A percentile compares a stretch with the other conserved stretches of the same genome.
Evolutionary conservation across 1,139 yeast genomes (phyloP).

Genomic region (Saccharomyces hybrid): DNA sequence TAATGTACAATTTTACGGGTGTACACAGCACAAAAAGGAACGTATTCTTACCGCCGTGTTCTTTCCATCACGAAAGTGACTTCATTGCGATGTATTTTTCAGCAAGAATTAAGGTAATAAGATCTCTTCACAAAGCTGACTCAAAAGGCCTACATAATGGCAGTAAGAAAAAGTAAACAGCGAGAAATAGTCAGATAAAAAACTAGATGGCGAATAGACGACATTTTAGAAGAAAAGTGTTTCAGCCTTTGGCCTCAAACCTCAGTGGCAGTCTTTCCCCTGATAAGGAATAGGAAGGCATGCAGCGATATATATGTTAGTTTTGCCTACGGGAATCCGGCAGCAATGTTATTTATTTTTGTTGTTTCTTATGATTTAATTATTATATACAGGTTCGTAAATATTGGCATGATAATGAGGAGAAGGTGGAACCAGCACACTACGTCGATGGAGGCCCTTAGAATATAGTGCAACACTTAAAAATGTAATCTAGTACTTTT

Average conservation of each 20-base stretch:
- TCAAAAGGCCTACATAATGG: background rate
- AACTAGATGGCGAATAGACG: too few relatives aligned
- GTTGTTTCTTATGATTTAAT: background rate
- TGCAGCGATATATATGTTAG: background rate
- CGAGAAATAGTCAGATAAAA: too few relatives aligned
- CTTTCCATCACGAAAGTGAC: background rate
- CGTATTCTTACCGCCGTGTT: background rate
- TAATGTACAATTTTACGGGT: background rate
- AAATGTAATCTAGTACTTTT: background rate
- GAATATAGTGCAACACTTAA: background rate
- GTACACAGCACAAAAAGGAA: background rate
- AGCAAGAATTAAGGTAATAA: background rate
- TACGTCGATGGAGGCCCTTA: background rate
- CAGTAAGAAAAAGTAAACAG: background rate
- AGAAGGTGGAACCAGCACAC: background rate
- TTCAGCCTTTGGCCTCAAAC: conserved; percentile 30
- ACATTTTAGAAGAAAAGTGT: background rate
- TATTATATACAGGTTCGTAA: background rate
- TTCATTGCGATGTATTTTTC: background rate
- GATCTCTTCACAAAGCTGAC: background rate
- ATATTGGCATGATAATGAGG: background rate
- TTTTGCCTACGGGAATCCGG: background rate
- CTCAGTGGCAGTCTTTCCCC: background rate
- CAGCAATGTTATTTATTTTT: background rate
- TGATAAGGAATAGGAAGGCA: background rate